Percentiles rank a stretch among this genome's conserved stretches.
These are phyloP conservation scores for Kwoniella botswanensis DNA, from an alignment of 768 basidiomycete genomes.

Conservation along the genomic window DNA sequence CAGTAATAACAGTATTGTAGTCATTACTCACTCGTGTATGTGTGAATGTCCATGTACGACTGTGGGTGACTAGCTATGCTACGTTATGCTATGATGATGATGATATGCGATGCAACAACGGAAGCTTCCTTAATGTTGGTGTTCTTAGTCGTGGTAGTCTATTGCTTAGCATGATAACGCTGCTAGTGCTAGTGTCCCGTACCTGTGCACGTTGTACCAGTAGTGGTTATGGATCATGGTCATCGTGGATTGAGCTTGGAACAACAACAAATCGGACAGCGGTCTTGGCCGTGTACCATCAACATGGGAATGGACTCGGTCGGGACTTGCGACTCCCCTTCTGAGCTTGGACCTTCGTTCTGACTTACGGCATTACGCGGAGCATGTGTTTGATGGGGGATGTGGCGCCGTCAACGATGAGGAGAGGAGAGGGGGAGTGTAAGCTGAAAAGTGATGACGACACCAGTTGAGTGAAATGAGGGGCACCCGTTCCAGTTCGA, in stretches of 20 bases:
- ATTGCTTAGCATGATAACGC: too few relatives aligned
- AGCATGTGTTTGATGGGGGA: background rate
- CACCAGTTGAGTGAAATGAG: constrained; percentile 8
- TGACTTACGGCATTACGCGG: constrained; percentile 22
- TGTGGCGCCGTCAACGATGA: constrained; percentile 6
- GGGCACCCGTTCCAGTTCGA: constrained; percentile 1
- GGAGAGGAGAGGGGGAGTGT: too few relatives aligned
- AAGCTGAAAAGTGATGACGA: constrained; percentile 7
- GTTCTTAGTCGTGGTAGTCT: background rate
- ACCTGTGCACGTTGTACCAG: constrained; percentile 12
- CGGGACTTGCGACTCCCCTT: background rate
- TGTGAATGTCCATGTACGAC: background rate
- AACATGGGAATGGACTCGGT: background rate
- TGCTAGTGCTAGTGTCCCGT: background rate
- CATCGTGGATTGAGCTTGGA: constrained; percentile 8
- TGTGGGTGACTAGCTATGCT: background rate
- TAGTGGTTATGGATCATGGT: background rate
- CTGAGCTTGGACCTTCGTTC: constrained; percentile 2
- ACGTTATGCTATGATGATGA: background rate
- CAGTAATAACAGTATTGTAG: too few relatives aligned
- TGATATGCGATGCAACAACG: background rate
- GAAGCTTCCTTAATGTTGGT: background rate
- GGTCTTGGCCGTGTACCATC: constrained; percentile 8
- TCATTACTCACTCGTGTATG: background rate
- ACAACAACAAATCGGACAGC: background rate